phyloP scores from a whole-genome alignment of 805 yeast species.

The Kuraishia piskuri region DNA sequence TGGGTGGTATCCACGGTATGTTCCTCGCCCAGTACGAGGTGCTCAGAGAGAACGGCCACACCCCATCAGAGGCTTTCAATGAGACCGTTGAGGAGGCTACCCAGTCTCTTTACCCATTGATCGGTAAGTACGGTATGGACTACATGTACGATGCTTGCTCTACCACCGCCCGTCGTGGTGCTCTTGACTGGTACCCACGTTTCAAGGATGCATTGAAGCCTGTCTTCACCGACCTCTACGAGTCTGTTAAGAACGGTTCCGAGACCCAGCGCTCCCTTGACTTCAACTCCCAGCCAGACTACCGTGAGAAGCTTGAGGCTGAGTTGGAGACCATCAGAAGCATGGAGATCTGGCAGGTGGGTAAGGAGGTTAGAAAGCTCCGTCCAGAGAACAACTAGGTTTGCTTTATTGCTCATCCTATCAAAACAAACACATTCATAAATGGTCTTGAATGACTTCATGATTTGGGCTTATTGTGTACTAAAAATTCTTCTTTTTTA shows the following conservation, averaged over 20 bases:
- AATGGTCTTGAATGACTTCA: conserved; percentile 33
- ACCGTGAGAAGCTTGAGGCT: conserved; percentile 91
- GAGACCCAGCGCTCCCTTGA: conserved; percentile 98
- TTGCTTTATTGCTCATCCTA: neutral
- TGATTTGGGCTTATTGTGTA: conserved; percentile 7
- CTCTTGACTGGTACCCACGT: conserved; percentile 99
- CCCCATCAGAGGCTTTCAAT: conserved; percentile 99
- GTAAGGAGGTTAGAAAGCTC: conserved; percentile 98
- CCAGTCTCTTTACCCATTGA: conserved; percentile 96
- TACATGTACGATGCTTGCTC: conserved; percentile 99
- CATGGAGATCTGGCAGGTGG: conserved; percentile 99
- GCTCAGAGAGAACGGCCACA: conserved; percentile 98
- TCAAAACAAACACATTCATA: neutral
- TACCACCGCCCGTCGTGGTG: conserved; percentile 99
- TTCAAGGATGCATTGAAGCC: conserved; percentile 99
- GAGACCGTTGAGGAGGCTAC: conserved; percentile 99
- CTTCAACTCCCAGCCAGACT: conserved; percentile 96
- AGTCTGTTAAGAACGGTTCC: conserved; percentile 88
- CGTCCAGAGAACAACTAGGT: conserved; percentile 96
- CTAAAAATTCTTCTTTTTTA: conserved; percentile 6
- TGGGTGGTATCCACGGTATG: conserved; percentile 99
- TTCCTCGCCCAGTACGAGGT: conserved; percentile 99
- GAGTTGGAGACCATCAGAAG: conserved; percentile 90
- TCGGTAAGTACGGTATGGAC: conserved; percentile 99
- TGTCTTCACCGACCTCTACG: conserved; percentile 93